Base-by-base conservation (phyloP, 2,329 filamentous ascomycete species). In the Lasiodiplodia hormozganensis region DNA sequence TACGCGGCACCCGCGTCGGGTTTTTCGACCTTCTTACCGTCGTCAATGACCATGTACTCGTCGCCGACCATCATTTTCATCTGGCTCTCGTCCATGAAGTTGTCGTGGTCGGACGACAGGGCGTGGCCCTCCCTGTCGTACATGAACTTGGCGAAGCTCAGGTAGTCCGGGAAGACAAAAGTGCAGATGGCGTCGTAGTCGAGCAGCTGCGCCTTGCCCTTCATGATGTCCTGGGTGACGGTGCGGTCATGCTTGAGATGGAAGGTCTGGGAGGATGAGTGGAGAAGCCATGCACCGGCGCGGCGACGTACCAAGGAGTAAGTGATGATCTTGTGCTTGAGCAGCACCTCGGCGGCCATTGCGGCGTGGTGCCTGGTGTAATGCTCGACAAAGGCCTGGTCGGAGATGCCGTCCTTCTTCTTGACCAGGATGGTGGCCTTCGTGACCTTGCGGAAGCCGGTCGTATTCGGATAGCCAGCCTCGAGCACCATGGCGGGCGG, bases 181-280 rank as follows among this genome's bases (percentile, higher is more conserved):
- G 81, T 83, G 75, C 82, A 84, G 40, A 84, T 83, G 60, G 82
- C 82, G 70, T 84, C 82, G 72, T 82, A 83, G 62, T 81, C 78
- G 60, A 82, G 71, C 69, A 84, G 75, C 62, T 78, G 74, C 10
- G 81, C 82, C 67, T 82, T 79, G 23, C 82, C 82, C 67, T 81
- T 80, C 71, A 84, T 73, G 72, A 83, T 84, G 70, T 84, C 82
- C 62, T 80, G 77, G 65, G 83, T 78, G 62, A 81, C 80, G 62
- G 79, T 82, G 34, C 80, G 77, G 69, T 84, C 82, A 16, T 81
- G 77, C 65, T 79, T 72, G 3, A 83, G 74, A 70, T 82, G 82
- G 70, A 84, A 84, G 14, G 81, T 82, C 81, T 83, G 62, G 34
- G 43, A 38, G 23, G 8, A 51, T 68, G 67, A 64, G 67, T 43